Evolutionary conservation across 495 filamentous ascomycete genomes (phyloP).

Genomic region (Bryoglossum gracile): DNA sequence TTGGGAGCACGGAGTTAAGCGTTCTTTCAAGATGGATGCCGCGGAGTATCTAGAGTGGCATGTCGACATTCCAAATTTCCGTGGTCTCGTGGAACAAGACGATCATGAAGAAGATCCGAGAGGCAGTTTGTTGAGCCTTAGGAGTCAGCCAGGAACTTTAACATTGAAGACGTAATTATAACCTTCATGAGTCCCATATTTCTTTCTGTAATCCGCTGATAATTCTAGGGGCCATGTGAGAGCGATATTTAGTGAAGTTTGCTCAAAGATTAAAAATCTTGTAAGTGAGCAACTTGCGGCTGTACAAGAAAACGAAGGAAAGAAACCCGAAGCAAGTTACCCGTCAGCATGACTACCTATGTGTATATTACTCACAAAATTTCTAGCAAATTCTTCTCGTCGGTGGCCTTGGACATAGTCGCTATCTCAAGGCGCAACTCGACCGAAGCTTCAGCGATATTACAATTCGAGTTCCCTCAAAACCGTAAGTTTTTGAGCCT

Average conservation of each 20-base stretch:
- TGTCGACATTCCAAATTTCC: conserved; percentile 3
- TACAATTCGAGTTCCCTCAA: background rate
- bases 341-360: background rate
- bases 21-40: background rate
- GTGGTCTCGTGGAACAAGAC: background rate
- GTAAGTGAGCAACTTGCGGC: background rate
- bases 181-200: background rate
- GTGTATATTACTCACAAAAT: no score
- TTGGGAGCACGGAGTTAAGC: conserved; percentile 4
- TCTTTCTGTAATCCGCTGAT: background rate
- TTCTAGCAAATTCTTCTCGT: conserved; percentile 4
- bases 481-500: background rate
- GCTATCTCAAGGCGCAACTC: background rate
- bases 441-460: background rate
- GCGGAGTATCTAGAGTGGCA: background rate
- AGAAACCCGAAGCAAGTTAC: background rate
- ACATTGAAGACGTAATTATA: conserved; percentile 1
- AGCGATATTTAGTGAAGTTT: conserved; percentile 1
- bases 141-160: background rate
- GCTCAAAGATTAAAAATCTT: conserved; percentile 4
- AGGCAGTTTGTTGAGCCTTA: no score
- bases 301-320: background rate
- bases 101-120: background rate
- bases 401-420: conserved; percentile 7
- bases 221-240: background rate